These are phyloP conservation scores for Tuber borchii DNA, from an alignment of 495 filamentous ascomycete genomes.

Conservation along the genomic window DNA sequence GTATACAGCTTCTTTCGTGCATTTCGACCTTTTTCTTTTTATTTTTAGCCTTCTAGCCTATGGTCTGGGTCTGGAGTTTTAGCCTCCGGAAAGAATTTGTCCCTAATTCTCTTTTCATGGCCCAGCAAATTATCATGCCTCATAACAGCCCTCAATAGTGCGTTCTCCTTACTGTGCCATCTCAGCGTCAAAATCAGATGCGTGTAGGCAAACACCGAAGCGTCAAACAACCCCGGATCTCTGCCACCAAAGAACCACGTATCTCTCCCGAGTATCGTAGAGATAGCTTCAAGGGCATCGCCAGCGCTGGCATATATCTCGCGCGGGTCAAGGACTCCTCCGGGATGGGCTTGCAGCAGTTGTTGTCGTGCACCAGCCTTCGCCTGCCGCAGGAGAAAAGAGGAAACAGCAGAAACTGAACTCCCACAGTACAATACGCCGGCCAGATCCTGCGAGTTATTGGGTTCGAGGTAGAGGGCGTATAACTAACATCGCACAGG, in stretches of 20 bases:
- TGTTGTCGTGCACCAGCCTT: slow-evolving; percentile 64
- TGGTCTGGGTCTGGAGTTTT: background rate
- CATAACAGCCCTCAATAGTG: slow-evolving; percentile 17
- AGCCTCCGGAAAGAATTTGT: slow-evolving; percentile 9
- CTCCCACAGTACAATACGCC: slow-evolving; percentile 55
- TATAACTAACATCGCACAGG: slow-evolving; percentile 55
- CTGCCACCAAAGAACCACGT: slow-evolving; percentile 60
- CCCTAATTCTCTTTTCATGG: slow-evolving; percentile 25
- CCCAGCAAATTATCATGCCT: slow-evolving; percentile 22
- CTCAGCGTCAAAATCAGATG: slow-evolving; percentile 56
- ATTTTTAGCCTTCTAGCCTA: background rate
- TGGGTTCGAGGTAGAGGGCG: slow-evolving; percentile 64
- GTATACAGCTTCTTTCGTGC: background rate
- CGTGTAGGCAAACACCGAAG: slow-evolving; percentile 85
- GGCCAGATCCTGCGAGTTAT: slow-evolving; percentile 60
- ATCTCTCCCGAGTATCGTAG: slow-evolving; percentile 57
- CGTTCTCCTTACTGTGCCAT: slow-evolving; percentile 28
- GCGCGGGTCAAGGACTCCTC: slow-evolving; percentile 53
- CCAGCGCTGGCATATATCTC: slow-evolving; percentile 61
- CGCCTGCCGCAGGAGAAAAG: slow-evolving; percentile 59
- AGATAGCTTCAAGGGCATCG: slow-evolving; percentile 69
- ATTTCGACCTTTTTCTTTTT: background rate
- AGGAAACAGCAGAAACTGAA: slow-evolving; percentile 50
- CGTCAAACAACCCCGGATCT: slow-evolving; percentile 71
- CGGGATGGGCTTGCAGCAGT: slow-evolving; percentile 56